Evolutionary conservation across 192 early-diverging fungal species (phyloP).

Genomic region (Piromyces finnis): DNA sequence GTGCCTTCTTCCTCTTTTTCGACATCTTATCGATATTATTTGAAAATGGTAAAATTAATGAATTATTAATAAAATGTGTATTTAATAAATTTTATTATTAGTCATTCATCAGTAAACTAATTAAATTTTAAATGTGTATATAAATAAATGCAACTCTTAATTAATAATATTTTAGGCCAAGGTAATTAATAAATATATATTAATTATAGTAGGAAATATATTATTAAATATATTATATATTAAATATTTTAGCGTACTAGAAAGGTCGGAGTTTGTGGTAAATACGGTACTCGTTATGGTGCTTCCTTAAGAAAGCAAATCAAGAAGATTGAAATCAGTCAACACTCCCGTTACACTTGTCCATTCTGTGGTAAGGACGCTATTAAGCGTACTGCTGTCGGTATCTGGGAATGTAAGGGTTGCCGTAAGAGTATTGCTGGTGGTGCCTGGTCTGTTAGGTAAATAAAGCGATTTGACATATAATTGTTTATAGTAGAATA

Average conservation of each 20-base stretch:
- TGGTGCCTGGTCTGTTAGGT: conserved; percentile 89
- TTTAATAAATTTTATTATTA: no score
- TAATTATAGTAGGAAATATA: no score
- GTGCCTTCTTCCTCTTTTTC: background rate
- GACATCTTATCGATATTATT: background rate
- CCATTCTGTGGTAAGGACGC: conserved; percentile 98
- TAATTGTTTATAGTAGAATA: no score
- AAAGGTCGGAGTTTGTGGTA: conserved; percentile 99
- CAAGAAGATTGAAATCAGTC: conserved; percentile 99
- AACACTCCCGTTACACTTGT: conserved; percentile 99
- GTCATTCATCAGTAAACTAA: no score
- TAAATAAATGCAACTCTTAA: no score
- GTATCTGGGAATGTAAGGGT: conserved; percentile 97
- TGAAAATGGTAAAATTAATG: background rate
- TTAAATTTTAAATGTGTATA: no score
- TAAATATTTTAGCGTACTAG: conserved; percentile 80
- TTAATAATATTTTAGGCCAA: no score
- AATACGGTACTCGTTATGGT: conserved; percentile 99
- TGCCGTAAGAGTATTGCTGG: conserved; percentile 91
- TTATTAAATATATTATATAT: no score
- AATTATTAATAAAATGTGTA: background rate
- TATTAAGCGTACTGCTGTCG: conserved; percentile 85
- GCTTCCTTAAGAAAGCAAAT: conserved; percentile 94
- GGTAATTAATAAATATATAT: no score
- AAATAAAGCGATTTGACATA: conserved; percentile 4